phyloP scores from a whole-genome alignment of 2,329 filamentous ascomycete genomes.

The Sporothrix variecibatus region DNA sequence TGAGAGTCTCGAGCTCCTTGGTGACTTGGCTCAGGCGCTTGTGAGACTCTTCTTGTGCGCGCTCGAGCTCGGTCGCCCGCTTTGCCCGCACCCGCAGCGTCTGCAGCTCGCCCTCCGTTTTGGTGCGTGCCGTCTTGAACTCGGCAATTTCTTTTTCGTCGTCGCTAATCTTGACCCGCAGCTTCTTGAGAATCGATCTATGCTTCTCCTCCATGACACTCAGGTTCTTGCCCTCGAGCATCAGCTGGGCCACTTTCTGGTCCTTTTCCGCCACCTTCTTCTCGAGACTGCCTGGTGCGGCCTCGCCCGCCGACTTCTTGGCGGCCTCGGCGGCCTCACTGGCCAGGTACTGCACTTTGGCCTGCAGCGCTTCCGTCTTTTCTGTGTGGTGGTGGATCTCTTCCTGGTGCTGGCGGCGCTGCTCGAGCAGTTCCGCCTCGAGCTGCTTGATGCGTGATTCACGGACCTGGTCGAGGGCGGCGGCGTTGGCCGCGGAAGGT shows the following conservation, averaged over 20 bases:
- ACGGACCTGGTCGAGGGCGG: conserved; percentile 41
- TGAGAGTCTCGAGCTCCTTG: conserved; percentile 55
- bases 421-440: conserved; percentile 40
- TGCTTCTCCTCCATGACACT: conserved; percentile 86
- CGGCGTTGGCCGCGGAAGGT: background rate
- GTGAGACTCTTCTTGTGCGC: conserved; percentile 52
- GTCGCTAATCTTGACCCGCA: conserved; percentile 66
- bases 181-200: conserved; percentile 77
- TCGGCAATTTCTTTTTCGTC: conserved; percentile 66
- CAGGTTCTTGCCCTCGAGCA: conserved; percentile 89
- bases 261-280: conserved; percentile 87
- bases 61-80: conserved; percentile 58
- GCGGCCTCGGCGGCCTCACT: conserved; percentile 77
- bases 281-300: conserved; percentile 66
- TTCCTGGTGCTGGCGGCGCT: conserved; percentile 66
- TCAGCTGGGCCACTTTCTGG: conserved; percentile 81
- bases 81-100: conserved; percentile 50
- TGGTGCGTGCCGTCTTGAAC: conserved; percentile 61
- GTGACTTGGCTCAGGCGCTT: conserved; percentile 60
- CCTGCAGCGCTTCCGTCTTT: conserved; percentile 86
- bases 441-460: conserved; percentile 43
- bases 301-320: conserved; percentile 64
- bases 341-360: conserved; percentile 86
- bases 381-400: conserved; percentile 84
- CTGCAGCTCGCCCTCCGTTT: conserved; percentile 54